Base-by-base conservation (phyloP, 176 grass and related monocot genomes). In the Secale cereale region DNA sequence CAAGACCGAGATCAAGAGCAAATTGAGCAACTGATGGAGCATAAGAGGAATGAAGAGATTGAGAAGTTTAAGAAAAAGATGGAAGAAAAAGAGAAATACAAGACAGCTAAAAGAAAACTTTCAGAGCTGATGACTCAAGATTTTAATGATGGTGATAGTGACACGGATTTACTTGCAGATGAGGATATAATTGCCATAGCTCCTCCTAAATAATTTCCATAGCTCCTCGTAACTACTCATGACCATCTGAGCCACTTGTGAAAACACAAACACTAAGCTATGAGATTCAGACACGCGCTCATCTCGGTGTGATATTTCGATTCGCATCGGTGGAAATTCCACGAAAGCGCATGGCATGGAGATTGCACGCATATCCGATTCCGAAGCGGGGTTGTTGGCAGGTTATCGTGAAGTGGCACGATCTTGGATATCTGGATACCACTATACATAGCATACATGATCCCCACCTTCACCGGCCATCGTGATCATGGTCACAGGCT, bases 391-490 rank as follows among this genome's bases (percentile, higher is more conserved):
- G 32, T 82, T 43, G 3, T 71, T 68, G 22, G 14, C 27, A 37
- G 17, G 54, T 61, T 79, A 20, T 72, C 71, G 52, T 79, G 63
- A 33, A 65, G 46, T 33, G 46, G 81, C 16, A 60, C 16, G 75
- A 35, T 35, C 2, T 35, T 35, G 41, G 29, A 37, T 31, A 74
- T 61, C 60, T 68, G 31, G 59, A 68, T 81, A 68, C 70, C 67
- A 59, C 75, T 59, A 79, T 2, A n/a, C n/a, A n/a, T n/a, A n/a
- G 33, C 48, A 79, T 2, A 26, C 48, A 81, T 88, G 72, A 62
- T 62, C 33, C 79, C 69, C 32, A 57, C 35, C 26, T 25, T 17
- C 28, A 22, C 7, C 54, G 54, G 7, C 59, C 20, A 67, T 62
- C 60, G n/a, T n/a, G n/a, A n/a, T n/a, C n/a, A 31, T 81, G 59